Evolutionary conservation across 2,329 filamentous ascomycete species (phyloP).

Genomic region (Aspergillus arachidicola): DNA sequence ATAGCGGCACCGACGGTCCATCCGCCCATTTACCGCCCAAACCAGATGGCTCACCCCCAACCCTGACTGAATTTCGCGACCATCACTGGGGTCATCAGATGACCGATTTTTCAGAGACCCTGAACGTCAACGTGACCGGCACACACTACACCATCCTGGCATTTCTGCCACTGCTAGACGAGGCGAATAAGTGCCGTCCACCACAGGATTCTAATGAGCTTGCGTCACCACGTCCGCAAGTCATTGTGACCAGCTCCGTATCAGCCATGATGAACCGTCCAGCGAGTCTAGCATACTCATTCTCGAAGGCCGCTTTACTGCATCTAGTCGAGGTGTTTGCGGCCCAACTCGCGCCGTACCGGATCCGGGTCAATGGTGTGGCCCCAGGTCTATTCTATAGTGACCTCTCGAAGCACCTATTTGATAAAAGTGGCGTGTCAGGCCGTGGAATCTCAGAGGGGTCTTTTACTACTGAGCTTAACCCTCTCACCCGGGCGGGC

Average conservation of each 20-base stretch:
- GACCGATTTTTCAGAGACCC: slow-evolving; percentile 32
- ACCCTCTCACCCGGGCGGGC: slow-evolving; percentile 5
- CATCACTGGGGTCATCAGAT: slow-evolving; percentile 39
- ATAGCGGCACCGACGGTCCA: slow-evolving; percentile 47
- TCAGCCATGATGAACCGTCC: background rate
- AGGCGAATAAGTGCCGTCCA: slow-evolving; percentile 19
- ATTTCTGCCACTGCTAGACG: slow-evolving; percentile 41
- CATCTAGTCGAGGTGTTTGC: background rate
- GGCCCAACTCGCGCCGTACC: background rate
- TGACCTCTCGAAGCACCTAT: background rate
- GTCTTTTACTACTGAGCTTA: background rate
- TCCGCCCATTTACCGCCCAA: slow-evolving; percentile 29
- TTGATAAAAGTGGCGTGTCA: background rate
- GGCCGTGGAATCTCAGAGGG: slow-evolving; percentile 1
- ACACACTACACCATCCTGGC: slow-evolving; percentile 42
- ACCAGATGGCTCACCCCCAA: slow-evolving; percentile 21
- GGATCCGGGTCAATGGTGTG: background rate
- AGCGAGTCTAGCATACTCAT: background rate
- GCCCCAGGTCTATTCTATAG: slow-evolving; percentile 1
- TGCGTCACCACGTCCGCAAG: background rate
- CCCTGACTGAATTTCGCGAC: slow-evolving; percentile 44
- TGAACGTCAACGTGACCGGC: slow-evolving; percentile 39
- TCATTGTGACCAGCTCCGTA: background rate
- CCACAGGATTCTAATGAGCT: background rate
- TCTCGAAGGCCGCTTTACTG: background rate